Base-by-base conservation (phyloP, 176 grass and related monocot genomes). In the Eragrostis curvula region DNA sequence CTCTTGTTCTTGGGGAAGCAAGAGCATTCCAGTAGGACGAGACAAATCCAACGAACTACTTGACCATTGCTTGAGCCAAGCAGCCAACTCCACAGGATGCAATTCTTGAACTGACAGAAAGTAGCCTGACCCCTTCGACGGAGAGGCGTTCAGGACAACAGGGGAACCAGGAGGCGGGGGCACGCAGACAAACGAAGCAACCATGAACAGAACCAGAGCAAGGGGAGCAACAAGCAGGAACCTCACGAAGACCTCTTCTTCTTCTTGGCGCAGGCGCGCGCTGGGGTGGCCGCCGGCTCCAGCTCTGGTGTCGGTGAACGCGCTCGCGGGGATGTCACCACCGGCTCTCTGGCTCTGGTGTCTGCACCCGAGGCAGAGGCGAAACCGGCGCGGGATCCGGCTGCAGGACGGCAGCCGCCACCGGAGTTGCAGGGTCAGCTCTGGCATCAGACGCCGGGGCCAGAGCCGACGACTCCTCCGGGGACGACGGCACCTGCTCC, bases 61-160 rank as follows among this genome's bases (percentile, higher is more conserved):
- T 82, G 86, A 88, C 93, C 86, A 91, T 55, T 87, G 70, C 73
- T 83, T 85, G 13, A 95, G 84, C 82, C 81, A 88, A 83, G 64
- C 74, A 87, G 70, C 77, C 68, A 93, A 82, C 50, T 91, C 82
- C 79, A 87, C 81, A 78, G 79, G 71, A 84, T 88, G 65, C 14
- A 81, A 66, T 79, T 88, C 85, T 85, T 85, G 84, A 85, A 91
- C 77, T 80, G 84, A 71, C 67, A 82, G 64, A 39, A 78, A 81
- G n/a, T 64, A 84, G n/a, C 57, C n/a, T 27, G 89, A 84, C 53
- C 76, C 77, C 87, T 83, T 89, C 5, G 55, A 70, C 59, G 85
- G 16, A 25, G 86, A 48, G 51, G 90, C 29, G 74, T 71, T 56
- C 52, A 75, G 73, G 46, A 88, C 61, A 36, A 88, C 66, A 16